phyloP scores from a whole-genome alignment of 2,329 filamentous ascomycete species.

The Fusarium musae region DNA sequence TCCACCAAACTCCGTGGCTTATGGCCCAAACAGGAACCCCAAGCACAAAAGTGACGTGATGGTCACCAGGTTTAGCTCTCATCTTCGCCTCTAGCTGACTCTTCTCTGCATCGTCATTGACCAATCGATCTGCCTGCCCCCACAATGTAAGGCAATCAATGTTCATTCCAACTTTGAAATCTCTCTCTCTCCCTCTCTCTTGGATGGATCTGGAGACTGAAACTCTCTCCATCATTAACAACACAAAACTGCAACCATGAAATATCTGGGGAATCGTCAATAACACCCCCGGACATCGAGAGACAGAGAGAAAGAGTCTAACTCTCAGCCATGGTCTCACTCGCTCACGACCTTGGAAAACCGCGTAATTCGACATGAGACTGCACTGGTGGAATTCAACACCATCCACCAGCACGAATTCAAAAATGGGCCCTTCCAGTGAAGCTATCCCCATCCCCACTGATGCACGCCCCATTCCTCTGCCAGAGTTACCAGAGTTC shows the following conservation, averaged over 20 bases:
- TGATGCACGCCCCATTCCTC: conserved; percentile 28
- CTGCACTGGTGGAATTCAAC: conserved; percentile 30
- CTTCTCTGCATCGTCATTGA: conserved; percentile 18
- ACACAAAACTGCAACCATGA: neutral
- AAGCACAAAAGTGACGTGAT: conserved; percentile 18
- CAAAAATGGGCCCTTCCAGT: conserved; percentile 26
- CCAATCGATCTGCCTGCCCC: conserved; percentile 27
- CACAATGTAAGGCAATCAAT: neutral
- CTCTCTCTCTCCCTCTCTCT: neutral
- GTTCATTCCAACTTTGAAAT: neutral
- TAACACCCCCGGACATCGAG: neutral
- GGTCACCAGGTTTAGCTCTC: conserved; percentile 1
- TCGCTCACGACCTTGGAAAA: conserved; percentile 19
- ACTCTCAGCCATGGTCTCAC: conserved; percentile 24
- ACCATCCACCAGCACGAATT: conserved; percentile 8
- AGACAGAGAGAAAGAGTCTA: neutral
- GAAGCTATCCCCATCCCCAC: conserved; percentile 27
- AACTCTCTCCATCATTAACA: neutral
- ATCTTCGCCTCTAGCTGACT: neutral
- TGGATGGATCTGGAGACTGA: neutral
- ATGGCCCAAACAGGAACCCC: conserved; percentile 6
- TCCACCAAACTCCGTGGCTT: conserved; percentile 4
- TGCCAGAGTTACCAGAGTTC: conserved; percentile 33
- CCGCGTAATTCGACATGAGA: conserved; percentile 30
- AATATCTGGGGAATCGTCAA: neutral